phyloP scores from a whole-genome alignment of 805 yeast genomes.

The Jamesozyma lodderae region DNA sequence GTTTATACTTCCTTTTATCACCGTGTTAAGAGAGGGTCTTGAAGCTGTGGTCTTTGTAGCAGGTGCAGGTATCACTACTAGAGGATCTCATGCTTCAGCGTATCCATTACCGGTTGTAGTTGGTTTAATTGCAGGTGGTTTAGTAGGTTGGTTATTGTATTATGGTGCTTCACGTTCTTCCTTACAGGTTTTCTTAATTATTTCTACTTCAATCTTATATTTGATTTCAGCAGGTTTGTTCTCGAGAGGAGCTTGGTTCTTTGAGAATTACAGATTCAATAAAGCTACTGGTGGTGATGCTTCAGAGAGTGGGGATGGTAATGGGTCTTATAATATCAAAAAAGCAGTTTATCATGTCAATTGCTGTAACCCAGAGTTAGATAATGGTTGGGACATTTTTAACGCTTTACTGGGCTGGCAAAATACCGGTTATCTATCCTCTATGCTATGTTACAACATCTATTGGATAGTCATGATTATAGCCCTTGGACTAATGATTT shows the following conservation, averaged over 20 bases:
- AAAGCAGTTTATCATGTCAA: slow-evolving; percentile 90
- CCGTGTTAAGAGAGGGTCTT: slow-evolving; percentile 91
- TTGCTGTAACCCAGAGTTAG: slow-evolving; percentile 90
- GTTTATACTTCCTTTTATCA: slow-evolving; percentile 83
- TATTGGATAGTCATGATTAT: slow-evolving; percentile 73
- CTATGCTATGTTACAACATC: slow-evolving; percentile 77
- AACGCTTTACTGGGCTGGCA: slow-evolving; percentile 96
- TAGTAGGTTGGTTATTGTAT: slow-evolving; percentile 64
- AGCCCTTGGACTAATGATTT: slow-evolving; percentile 53
- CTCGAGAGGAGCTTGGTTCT: slow-evolving; percentile 88
- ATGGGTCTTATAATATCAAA: slow-evolving; percentile 82
- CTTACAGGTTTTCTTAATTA: slow-evolving; percentile 77
- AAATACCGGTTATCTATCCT: slow-evolving; percentile 89
- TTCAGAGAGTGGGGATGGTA: slow-evolving; percentile 85
- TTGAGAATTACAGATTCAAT: slow-evolving; percentile 61
- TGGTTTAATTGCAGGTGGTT: slow-evolving; percentile 73
- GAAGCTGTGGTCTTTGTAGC: slow-evolving; percentile 96
- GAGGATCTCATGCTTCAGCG: slow-evolving; percentile 48
- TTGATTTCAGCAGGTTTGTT: slow-evolving; percentile 87
- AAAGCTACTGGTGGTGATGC: slow-evolving; percentile 86
- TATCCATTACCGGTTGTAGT: slow-evolving; percentile 90
- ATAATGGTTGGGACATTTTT: slow-evolving; percentile 95
- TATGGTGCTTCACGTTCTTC: slow-evolving; percentile 75
- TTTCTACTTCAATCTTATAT: slow-evolving; percentile 82
- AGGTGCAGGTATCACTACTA: slow-evolving; percentile 73